These are phyloP conservation scores for Rhodofomes roseus DNA, from an alignment of 1,284 basidiomycete genomes.

Conservation along the genomic window DNA sequence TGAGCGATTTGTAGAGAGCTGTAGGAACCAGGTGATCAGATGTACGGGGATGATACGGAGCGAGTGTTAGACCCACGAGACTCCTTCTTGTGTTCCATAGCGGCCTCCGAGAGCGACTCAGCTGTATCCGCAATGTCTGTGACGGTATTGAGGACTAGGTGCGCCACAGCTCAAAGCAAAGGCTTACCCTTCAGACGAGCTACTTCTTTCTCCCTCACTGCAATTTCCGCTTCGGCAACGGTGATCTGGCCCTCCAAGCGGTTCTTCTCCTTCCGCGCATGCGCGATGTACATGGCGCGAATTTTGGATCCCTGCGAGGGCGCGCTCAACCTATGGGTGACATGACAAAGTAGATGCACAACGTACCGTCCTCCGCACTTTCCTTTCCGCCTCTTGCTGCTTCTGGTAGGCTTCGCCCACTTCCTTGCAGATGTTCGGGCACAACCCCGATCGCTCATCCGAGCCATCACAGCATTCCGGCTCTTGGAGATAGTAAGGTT, in stretches of 20 bases:
- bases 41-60: neutral
- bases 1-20: slow-evolving; percentile 81
- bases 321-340: neutral
- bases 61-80: slow-evolving; percentile 60
- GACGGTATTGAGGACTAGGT: neutral
- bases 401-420: slow-evolving; percentile 71
- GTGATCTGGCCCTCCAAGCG: slow-evolving; percentile 64
- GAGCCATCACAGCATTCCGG: slow-evolving; percentile 97
- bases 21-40: neutral
- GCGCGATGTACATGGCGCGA: slow-evolving; percentile 82
- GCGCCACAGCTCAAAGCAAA: too few species aligned
- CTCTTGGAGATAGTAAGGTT: slow-evolving; percentile 46
- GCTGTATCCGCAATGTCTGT: slow-evolving; percentile 65
- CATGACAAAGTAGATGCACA: neutral
- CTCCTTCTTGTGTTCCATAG: slow-evolving; percentile 77
- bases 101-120: slow-evolving; percentile 71
- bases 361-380: slow-evolving; percentile 77
- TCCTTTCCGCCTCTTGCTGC: slow-evolving; percentile 66
- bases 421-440: slow-evolving; percentile 76
- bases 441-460: slow-evolving; percentile 82
- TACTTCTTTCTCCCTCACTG: slow-evolving; percentile 66
- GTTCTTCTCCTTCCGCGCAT: slow-evolving; percentile 84
- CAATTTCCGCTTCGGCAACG: slow-evolving; percentile 55
- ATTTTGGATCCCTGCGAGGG: slow-evolving; percentile 82
- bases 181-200: slow-evolving; percentile 56